These are phyloP conservation scores for Cordyceps fumosorosea DNA, from an alignment of 2,329 filamentous ascomycete species.

Conservation along the genomic window DNA sequence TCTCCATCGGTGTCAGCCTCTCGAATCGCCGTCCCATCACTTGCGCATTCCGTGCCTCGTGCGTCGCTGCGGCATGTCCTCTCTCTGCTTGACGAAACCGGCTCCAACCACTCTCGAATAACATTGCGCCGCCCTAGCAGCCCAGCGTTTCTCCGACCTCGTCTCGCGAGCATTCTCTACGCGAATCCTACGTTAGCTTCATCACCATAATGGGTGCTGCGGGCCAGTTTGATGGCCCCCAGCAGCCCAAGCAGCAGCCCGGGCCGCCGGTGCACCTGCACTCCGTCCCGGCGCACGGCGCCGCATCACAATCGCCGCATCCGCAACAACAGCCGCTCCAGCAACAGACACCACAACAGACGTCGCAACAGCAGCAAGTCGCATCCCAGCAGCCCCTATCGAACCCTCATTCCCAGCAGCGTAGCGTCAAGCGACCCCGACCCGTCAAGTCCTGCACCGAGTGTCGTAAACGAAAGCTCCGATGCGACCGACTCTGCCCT, in stretches of 20 bases:
- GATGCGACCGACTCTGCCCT: constrained; percentile 49
- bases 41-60: not conserved
- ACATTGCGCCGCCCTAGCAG: not conserved
- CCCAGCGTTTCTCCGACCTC: not conserved
- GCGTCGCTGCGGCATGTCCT: constrained; percentile 5
- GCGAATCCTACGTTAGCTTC: not conserved
- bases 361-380: constrained; percentile 13
- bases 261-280: not conserved
- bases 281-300: not conserved
- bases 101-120: not conserved
- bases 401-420: constrained; percentile 23
- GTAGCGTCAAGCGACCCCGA: constrained; percentile 46
- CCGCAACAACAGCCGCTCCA: not conserved
- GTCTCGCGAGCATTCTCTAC: not conserved
- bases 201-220: constrained; percentile 2
- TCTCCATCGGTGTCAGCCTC: not conserved
- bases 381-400: constrained; percentile 13
- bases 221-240: not conserved
- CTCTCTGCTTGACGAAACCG: not conserved
- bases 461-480: constrained; percentile 51
- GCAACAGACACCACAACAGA: not conserved
- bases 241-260: constrained; percentile 6
- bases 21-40: not conserved
- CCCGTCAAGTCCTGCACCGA: constrained; percentile 52
- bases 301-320: not conserved